Percentiles rank a stretch among this genome's conserved stretches.
Evolutionary conservation across 2,329 filamentous ascomycete genomes (phyloP).

Genomic region (Helicocarpus griseus): DNA sequence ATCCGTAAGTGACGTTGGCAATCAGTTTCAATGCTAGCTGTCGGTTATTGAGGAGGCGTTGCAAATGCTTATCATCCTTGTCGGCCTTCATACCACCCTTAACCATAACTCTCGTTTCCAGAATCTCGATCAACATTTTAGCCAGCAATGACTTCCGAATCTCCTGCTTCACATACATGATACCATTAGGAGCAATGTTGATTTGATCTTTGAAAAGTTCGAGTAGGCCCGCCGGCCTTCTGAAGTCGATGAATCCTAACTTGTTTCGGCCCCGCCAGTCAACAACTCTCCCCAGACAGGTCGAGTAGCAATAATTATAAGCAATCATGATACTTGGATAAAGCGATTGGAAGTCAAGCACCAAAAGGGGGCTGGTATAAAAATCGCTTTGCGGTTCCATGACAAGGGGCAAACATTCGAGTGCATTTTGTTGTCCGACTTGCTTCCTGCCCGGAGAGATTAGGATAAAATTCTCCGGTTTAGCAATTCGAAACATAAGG

Average conservation of each 20-base stretch:
- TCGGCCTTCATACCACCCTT: conserved; percentile 94
- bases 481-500: conserved; percentile 96
- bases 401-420: conserved; percentile 88
- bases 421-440: conserved; percentile 84
- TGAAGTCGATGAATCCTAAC: conserved; percentile 87
- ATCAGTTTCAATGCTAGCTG: conserved; percentile 91
- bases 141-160: conserved; percentile 84
- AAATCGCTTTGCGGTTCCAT: conserved; percentile 97
- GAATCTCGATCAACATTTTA: conserved; percentile 92
- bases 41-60: conserved; percentile 82
- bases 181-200: conserved; percentile 89
- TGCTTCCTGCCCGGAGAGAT: conserved; percentile 86
- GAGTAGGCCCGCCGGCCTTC: conserved; percentile 63
- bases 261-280: conserved; percentile 88
- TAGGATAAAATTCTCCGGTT: conserved; percentile 87
- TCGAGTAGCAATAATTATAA: conserved; percentile 98
- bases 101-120: conserved; percentile 95
- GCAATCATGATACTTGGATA: conserved; percentile 99
- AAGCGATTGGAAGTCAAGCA: conserved; percentile 90
- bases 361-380: conserved; percentile 79
- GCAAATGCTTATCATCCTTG: conserved; percentile 75
- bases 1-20: conserved; percentile 98
- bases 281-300: conserved; percentile 76
- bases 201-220: conserved; percentile 73
- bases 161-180: conserved; percentile 83